phyloP scores from a whole-genome alignment of 2,329 filamentous ascomycete species.

The Arthrobotrys megalospora region DNA sequence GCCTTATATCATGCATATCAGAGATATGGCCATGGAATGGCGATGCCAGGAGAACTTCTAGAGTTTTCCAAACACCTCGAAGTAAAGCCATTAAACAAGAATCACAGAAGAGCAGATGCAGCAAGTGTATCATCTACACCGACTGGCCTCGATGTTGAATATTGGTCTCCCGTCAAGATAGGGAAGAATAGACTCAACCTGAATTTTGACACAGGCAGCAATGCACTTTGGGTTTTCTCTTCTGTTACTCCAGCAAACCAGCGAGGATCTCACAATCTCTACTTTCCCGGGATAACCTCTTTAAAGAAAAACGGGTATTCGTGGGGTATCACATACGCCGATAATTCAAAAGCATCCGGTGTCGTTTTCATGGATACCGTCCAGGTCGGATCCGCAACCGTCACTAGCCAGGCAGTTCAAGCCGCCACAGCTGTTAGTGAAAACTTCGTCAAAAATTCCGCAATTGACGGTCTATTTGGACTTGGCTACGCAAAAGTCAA shows the following conservation, averaged over 20 bases:
- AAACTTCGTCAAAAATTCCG: conserved; percentile 74
- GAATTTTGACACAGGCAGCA: conserved; percentile 81
- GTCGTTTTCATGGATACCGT: conserved; percentile 79
- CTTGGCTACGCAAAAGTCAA: conserved; percentile 78
- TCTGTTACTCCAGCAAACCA: conserved; percentile 69
- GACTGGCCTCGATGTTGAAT: conserved; percentile 77
- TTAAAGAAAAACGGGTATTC: conserved; percentile 70
- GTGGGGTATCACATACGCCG: conserved; percentile 78
- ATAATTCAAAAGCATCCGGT: conserved; percentile 76
- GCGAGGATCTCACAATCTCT: conserved; percentile 70
- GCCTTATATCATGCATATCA: conserved; percentile 30
- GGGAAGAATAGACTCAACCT: conserved; percentile 79
- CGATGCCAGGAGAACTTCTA: conserved; percentile 11
- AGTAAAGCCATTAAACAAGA: background rate
- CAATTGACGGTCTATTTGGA: conserved; percentile 78
- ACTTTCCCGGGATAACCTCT: conserved; percentile 69
- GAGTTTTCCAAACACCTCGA: background rate
- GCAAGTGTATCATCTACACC: conserved; percentile 68
- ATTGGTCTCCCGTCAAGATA: conserved; percentile 78
- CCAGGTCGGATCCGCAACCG: conserved; percentile 76
- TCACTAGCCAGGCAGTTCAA: conserved; percentile 76
- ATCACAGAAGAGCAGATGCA: conserved; percentile 2
- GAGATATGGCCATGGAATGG: conserved; percentile 26
- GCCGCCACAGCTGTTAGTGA: conserved; percentile 75
- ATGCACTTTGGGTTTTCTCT: conserved; percentile 81